Base-by-base conservation (phyloP, 768 basidiomycete genomes). In the Suillus cothurnatus region DNA sequence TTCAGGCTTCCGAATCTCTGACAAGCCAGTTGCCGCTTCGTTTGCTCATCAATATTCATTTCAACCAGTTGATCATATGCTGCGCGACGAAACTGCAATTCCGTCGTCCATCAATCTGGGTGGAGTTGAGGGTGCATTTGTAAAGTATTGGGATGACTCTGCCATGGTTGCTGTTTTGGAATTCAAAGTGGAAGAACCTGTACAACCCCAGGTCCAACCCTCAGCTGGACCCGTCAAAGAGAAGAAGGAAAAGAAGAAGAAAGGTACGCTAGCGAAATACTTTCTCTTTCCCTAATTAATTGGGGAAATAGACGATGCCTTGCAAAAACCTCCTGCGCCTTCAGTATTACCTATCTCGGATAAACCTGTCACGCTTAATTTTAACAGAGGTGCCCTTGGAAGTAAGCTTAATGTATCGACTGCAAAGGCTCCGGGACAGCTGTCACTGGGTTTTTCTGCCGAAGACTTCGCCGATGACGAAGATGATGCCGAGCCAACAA, bases 1-100 rank as follows among this genome's bases (percentile, higher is more conserved):
- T 0, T 87, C 88, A n/a, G 97, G 97, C 6, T 98, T 98, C 78
- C 85, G 93, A 9, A 97, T 99, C 56, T 92, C 92, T 4, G 90
- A 93, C 72, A 85, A 88, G 36, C 92, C 95, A 1, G 92, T 95
- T 14, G 95, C 95, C 12, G 89, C 91, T 9, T 97, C 96, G 17
- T 98, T 97, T 76, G 94, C 94, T 53, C 93, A 95, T 77, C 88
- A 92, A 1, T 89, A 93, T 71, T 94, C 95, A 31, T 97, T 97
- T 76, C 89, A 94, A 72, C 90, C 89, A 28, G 83, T 93, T 28
- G 91, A 94, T 68, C 83, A 88, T 68, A 84, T 91, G 69, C 81
- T 86, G 58, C 86, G 89, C 38, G 93, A 95, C 71, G 93, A 94
- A 66, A 86, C 90, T 15, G 91, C 89, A 67, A 79, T 95, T 49